Conservation (phyloP, 2,329 filamentous ascomycete species). For the Pestalotiopsis sp. region DNA sequence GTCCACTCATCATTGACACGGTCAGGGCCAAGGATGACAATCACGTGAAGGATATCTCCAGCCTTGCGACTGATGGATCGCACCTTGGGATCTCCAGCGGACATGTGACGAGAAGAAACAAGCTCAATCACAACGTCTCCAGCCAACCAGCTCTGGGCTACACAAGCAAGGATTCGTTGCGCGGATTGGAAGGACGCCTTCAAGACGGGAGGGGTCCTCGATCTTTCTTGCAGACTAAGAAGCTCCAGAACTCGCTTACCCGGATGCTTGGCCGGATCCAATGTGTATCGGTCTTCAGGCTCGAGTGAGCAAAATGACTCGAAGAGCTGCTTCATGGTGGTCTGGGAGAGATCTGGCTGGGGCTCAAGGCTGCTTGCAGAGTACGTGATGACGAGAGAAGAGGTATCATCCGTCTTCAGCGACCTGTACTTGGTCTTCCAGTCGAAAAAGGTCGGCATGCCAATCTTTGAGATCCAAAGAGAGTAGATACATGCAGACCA, state of each 20-base stretch:
- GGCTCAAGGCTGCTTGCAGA: constrained; percentile 5
- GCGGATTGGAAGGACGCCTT: constrained; percentile 1
- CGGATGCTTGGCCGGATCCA: constrained; percentile 5
- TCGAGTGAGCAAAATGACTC: neutral
- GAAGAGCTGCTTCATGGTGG: neutral
- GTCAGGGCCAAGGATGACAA: constrained; percentile 5
- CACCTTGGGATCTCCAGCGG: neutral
- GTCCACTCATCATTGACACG: neutral
- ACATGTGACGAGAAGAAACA: neutral
- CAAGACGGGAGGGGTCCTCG: neutral
- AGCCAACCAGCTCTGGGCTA: neutral
- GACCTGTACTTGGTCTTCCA: constrained; percentile 4
- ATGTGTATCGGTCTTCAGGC: neutral
- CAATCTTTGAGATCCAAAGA: neutral
- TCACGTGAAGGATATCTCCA: neutral
- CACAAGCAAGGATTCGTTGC: neutral
- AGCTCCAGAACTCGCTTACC: constrained; percentile 4
- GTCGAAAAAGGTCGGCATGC: neutral
- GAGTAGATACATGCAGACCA: constrained; percentile 5
- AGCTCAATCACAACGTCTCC: constrained; percentile 1
- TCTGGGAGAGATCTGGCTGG: neutral
- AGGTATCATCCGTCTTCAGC: neutral
- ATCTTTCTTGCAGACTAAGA: neutral
- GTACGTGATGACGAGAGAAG: neutral
- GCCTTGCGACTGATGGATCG: constrained; percentile 6